Percentiles rank a stretch among this genome's conserved stretches.
These are phyloP conservation scores for Lepiota brunneoincarnata DNA, from an alignment of 768 basidiomycete genomes.

Conservation along the genomic window DNA sequence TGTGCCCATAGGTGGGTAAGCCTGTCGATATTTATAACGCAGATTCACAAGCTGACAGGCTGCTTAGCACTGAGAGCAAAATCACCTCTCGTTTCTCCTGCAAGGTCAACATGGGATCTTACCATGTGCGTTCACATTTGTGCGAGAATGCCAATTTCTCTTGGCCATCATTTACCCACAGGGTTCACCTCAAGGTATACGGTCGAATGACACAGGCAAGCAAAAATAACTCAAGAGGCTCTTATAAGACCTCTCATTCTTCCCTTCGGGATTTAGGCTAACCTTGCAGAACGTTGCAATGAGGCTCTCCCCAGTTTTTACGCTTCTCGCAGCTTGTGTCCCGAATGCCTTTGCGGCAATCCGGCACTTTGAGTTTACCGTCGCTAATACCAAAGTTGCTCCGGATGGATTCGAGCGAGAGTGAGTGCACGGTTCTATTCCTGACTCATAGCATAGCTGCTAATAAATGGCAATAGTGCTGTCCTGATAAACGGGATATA, in stretches of 20 bases:
- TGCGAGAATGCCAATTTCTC: background rate
- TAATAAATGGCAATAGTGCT: background rate
- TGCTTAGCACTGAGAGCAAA: background rate
- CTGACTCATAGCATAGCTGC: background rate
- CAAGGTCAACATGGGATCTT: background rate
- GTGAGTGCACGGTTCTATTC: background rate
- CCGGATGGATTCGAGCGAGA: conserved; percentile 46
- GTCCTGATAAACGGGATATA: background rate
- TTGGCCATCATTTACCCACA: background rate
- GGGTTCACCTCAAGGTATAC: background rate
- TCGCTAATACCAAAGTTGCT: conserved; percentile 39
- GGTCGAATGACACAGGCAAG: background rate
- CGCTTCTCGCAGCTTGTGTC: background rate
- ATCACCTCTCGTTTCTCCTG: background rate
- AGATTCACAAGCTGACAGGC: background rate
- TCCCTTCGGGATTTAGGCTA: background rate
- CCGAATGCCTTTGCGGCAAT: conserved; percentile 15
- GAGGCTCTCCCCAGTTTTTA: too few species aligned
- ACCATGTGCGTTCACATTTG: conserved; percentile 1
- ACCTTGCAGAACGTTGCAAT: too few species aligned
- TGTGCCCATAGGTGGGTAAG: conserved; percentile 7
- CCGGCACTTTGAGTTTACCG: conserved; percentile 28
- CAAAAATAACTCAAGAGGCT: background rate
- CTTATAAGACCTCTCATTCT: background rate
- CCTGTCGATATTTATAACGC: background rate